These are phyloP conservation scores for Sechiopsis laciniata DNA, from an alignment of 306 rosid species.

Conservation along the genomic window DNA sequence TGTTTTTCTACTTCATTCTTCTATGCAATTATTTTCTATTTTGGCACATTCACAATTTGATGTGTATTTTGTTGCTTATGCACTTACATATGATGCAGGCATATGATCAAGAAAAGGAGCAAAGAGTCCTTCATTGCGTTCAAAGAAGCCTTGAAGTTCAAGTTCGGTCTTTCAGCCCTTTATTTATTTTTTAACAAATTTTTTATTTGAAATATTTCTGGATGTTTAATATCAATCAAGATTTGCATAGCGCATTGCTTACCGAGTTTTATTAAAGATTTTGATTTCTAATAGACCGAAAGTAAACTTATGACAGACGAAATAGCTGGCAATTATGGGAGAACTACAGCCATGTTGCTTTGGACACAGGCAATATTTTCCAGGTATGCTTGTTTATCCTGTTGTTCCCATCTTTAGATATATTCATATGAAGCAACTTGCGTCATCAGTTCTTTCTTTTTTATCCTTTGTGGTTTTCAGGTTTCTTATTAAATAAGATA, in stretches of 20 bases:
- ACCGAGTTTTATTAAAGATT: background rate
- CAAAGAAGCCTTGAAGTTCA: conserved; percentile 86
- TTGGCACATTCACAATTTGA: background rate
- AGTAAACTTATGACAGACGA: conserved; percentile 55
- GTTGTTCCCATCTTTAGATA: background rate
- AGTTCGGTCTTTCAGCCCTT: conserved; percentile 42
- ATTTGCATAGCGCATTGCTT: background rate
- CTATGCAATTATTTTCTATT: background rate
- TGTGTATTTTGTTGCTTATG: conserved; percentile 9
- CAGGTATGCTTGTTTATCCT: conserved; percentile 44
- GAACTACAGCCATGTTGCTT: conserved; percentile 78
- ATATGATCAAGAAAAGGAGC: conserved; percentile 77
- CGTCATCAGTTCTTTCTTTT: background rate
- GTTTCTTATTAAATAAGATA: background rate
- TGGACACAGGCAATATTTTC: conserved; percentile 64
- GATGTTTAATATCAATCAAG: conserved; percentile 3
- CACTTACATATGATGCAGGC: conserved; percentile 53
- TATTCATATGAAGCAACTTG: conserved; percentile 23
- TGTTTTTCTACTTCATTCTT: background rate
- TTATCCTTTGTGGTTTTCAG: background rate
- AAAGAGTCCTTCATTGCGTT: conserved; percentile 86
- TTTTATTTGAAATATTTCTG: background rate
- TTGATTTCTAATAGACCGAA: conserved; percentile 30
- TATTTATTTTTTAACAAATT: background rate
- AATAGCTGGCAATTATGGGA: conserved; percentile 96